Evolutionary conservation across 2,329 filamentous ascomycete species (phyloP).

Genomic region (Scedosporium minutisporum): DNA sequence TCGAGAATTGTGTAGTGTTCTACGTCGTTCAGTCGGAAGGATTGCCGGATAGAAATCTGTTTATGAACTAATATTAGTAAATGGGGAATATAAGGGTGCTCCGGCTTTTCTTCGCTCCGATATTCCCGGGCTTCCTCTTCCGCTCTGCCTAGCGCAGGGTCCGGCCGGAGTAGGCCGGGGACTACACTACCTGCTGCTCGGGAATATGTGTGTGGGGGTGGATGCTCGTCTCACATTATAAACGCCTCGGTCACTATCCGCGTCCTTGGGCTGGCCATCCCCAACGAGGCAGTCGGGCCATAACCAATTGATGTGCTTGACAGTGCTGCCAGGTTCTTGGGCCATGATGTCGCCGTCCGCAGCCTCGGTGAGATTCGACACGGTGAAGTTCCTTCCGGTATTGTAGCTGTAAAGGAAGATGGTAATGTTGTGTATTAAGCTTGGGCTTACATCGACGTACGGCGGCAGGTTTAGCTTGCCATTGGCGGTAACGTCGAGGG

Average conservation of each 20-base stretch:
- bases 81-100: background rate
- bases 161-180: background rate
- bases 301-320: slow-evolving; percentile 64
- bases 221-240: slow-evolving; percentile 45
- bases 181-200: no score
- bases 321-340: slow-evolving; percentile 56
- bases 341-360: slow-evolving; percentile 47
- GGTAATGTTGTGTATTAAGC: slow-evolving; percentile 53
- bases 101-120: no score
- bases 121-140: no score
- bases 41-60: slow-evolving; percentile 61
- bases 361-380: slow-evolving; percentile 51
- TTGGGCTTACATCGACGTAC: slow-evolving; percentile 41
- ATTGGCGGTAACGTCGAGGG: slow-evolving; percentile 57
- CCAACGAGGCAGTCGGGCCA: slow-evolving; percentile 63
- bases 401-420: slow-evolving; percentile 57
- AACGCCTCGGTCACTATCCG: slow-evolving; percentile 43
- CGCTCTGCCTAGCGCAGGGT: background rate
- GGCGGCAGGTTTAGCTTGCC: slow-evolving; percentile 53
- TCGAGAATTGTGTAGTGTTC: slow-evolving; percentile 64
- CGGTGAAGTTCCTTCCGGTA: slow-evolving; percentile 57
- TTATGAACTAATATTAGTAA: background rate
- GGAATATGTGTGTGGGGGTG: background rate
- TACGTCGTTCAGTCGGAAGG: slow-evolving; percentile 53
- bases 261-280: slow-evolving; percentile 36